Base-by-base conservation (phyloP, 371 early-diverging fungal genomes). In the Apophysomyces elegans region DNA sequence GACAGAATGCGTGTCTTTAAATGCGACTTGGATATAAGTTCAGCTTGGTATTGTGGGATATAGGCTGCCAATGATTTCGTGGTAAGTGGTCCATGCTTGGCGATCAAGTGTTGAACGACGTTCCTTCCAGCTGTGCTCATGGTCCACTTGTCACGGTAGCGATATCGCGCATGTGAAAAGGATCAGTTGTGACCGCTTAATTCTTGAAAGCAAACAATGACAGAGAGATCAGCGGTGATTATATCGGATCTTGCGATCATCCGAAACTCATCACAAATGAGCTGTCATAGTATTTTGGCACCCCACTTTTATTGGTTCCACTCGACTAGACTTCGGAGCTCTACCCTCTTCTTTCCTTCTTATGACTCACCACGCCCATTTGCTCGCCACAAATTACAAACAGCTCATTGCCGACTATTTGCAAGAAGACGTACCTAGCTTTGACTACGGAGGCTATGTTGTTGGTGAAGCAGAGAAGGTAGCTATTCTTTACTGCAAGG, bases 391-490 rank as follows among this genome's bases (percentile, higher is more conserved):
- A 16, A 85, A 84, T 65, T 93, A 88, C 84, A 88, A 87, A 66
- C 67, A 80, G 41, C 68, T 82, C 38, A 88, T 96, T n/a, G 65
- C 85, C 0, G 77, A 80, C 59, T 98, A 96, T 90, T 86, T 98
- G 32, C 83, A 88, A 65, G 97, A 99, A 77, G 99, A 99, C 80
- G 92, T 94, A 13, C 97, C 99, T 5, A 91, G 93, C 14, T 97
- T 99, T 76, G 99, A 99, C 81, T 96, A 94, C 75, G 98, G 97
- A 56, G 99, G 97, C 50, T 96, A 85, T 73, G 98, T 97, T 41
- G 98, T 99, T 21, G 97, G 98, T 64, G 93, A 94, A 69, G 84
- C 86, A 13, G 88, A 88, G n/a, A 87, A 95, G 68, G 81, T 74
- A 3, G 98, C 97, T 35, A 83, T 90, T 38, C 82, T 97, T 14